A percentile compares a stretch with the other conserved stretches of the same genome.
Conservation (phyloP, 2,329 filamentous ascomycete species). For the Thielaviopsis ethacetica region DNA sequence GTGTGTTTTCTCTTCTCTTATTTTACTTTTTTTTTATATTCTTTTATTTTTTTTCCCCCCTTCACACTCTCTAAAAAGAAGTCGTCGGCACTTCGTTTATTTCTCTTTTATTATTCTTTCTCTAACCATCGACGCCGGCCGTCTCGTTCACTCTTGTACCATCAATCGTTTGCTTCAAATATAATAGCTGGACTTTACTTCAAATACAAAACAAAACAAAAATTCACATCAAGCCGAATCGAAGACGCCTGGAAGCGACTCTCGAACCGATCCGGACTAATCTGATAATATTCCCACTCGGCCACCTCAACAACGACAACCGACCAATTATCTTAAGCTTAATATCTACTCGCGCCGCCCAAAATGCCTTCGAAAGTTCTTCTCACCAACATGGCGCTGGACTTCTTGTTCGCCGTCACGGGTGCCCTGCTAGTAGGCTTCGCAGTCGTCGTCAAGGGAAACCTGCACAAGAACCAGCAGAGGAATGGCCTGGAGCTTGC, state of each 20-base stretch:
- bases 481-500: conserved; percentile 31
- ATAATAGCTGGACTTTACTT: neutral
- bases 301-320: neutral
- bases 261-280: neutral
- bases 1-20: neutral
- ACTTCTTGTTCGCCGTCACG: conserved; percentile 35
- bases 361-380: conserved; percentile 40
- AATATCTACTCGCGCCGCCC: neutral
- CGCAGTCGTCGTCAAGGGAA: conserved; percentile 33
- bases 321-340: neutral
- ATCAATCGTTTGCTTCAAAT: neutral
- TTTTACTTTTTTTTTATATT: neutral
- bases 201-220: neutral
- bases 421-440: conserved; percentile 40
- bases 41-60: neutral
- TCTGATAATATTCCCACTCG: neutral
- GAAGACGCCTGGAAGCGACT: neutral
- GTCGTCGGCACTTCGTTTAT: neutral
- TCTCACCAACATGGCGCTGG: conserved; percentile 29
- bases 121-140: neutral
- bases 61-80: neutral
- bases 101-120: neutral
- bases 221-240: neutral
- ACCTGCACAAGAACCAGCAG: conserved; percentile 26
- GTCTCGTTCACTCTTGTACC: conserved; percentile 10